Percentiles rank a stretch among this genome's conserved stretches.
Evolutionary conservation across 2,329 filamentous ascomycete species (phyloP).

Genomic region (Paracoccidioides brasiliensis): DNA sequence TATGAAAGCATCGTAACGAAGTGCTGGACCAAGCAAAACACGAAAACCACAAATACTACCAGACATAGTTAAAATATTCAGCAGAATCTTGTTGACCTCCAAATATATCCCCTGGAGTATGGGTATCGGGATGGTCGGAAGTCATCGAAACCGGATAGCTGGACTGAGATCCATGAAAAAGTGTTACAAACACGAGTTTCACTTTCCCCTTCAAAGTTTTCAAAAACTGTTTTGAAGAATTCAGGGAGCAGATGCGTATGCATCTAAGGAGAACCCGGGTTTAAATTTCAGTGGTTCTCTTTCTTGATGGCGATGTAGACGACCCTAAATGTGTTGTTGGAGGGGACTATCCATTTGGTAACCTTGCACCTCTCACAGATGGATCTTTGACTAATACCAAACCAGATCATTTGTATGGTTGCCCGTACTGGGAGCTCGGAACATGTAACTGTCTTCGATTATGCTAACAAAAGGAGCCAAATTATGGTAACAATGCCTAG

Average conservation of each 20-base stretch:
- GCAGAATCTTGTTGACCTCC: conserved; percentile 25
- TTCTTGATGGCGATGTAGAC: conserved; percentile 8
- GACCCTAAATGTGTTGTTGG: conserved; percentile 13
- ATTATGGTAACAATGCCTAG: no score
- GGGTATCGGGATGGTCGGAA: conserved; percentile 13
- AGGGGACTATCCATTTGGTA: conserved; percentile 21
- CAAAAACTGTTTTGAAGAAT: conserved; percentile 19
- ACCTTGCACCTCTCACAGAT: conserved; percentile 26
- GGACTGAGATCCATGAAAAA: conserved; percentile 17
- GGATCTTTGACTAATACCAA: conserved; percentile 12
- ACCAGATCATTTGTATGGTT: conserved; percentile 21
- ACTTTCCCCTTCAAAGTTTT: conserved; percentile 26
- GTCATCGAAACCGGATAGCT: conserved; percentile 19
- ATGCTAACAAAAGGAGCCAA: no score
- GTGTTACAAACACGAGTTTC: conserved; percentile 19
- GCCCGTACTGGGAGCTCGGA: conserved; percentile 5
- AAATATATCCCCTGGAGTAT: conserved; percentile 18
- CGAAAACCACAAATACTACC: no score
- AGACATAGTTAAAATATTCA: conserved; percentile 25
- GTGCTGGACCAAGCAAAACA: no score
- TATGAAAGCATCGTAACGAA: no score
- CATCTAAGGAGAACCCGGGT: conserved; percentile 25
- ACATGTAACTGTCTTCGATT: background rate
- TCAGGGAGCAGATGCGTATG: conserved; percentile 17
- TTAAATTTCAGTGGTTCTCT: conserved; percentile 20